Base-by-base conservation (phyloP, 495 filamentous ascomycete genomes). In the Jackrogersella minutella region DNA sequence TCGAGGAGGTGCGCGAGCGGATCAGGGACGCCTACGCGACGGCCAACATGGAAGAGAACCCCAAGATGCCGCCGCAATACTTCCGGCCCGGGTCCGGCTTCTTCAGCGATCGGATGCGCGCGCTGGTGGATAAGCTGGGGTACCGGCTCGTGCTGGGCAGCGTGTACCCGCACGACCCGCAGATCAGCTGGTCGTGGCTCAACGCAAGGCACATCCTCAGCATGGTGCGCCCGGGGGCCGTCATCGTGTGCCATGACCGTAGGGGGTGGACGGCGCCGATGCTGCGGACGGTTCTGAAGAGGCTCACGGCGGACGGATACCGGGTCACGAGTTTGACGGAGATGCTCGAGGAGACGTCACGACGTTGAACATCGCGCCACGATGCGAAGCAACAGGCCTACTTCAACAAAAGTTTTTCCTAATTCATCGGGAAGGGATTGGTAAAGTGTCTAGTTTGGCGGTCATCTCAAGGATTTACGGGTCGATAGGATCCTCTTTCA, bases 81-180 rank as follows among this genome's bases (percentile, higher is more conserved):
- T 96, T 93, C 74, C 84, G 92, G 0, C 92, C 92, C 0, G 92
- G 92, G 0, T 91, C 87, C 0, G 92, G 92, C 14, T 88, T 93
- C 70, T 95, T 93, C 71, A 90, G 84, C 64, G 75, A 80, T 9
- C 75, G 86, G 5, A 91, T 95, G 85, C 78, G 88, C 8, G 75
- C 74, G 16, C 69, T 87, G 7, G 74, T 91, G 10, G 63, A 70
- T 16, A 73, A 66, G 44, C 53, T 92, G 41, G 87, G 87, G 0
- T 92, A 90, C 72, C 71, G 80, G 39, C 68, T 93, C 2, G 89
- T 93, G 13, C 77, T 96, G 30, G 92, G 92, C 11, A 88, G 86
- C 73, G 88, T 95, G 28, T 96, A 93, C 74, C 92, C 92, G 11
- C 91, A 96, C 77, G 92, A 96, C 76, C 85, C 92, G 44, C 91